Base-by-base conservation (phyloP, 805 yeast genomes). In the Sugiyamaella smithiae region DNA sequence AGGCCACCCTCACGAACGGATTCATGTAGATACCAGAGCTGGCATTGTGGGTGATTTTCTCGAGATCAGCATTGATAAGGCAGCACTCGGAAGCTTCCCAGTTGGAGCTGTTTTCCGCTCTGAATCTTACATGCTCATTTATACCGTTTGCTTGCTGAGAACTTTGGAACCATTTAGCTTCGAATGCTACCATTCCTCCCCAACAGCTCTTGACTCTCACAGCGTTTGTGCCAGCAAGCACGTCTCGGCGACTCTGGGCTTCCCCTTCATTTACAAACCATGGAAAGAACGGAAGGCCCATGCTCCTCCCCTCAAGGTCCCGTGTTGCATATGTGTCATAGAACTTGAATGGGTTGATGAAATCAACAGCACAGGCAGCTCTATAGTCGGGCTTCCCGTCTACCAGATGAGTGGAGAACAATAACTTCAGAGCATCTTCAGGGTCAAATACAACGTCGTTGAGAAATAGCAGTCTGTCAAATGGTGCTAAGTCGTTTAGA, bases 151-250 rank as follows among this genome's bases (percentile, higher is more conserved):
- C 16, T 19, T 24, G 23, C 11, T 23, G 12, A 14, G 17, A 3
- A 2, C 20, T 7, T 26, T 44, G 54, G 35, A 51, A 51, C 32
- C 33, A 44, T 20, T 40, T 36, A n/a, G 55, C 55, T 6, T 51
- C 53, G 20, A 45, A 51, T 9, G 55, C 52, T 7, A 48, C 46
- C 50, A 51, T 51, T 11, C 55, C 55, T 4, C 55, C 53, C 55
- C 55, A 51, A 40, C 55, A 51, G 40, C 53, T 48, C 20, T 29
- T 29, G 25, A 51, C 55, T 11, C 46, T 14, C 5, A 51, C 55
- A 6, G 52, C 53, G 40, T 49, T 46, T 12, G 47, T 49, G 14
- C 42, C 37, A 19, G 29, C 25, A 14, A 51, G 32, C 8, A 51
- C 55, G 19, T 45, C 53, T 4, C 32, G n/a, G 29, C 55, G 23